These are phyloP conservation scores for Huntiella abstrusa DNA, from an alignment of 2,329 filamentous ascomycete species.

Conservation along the genomic window DNA sequence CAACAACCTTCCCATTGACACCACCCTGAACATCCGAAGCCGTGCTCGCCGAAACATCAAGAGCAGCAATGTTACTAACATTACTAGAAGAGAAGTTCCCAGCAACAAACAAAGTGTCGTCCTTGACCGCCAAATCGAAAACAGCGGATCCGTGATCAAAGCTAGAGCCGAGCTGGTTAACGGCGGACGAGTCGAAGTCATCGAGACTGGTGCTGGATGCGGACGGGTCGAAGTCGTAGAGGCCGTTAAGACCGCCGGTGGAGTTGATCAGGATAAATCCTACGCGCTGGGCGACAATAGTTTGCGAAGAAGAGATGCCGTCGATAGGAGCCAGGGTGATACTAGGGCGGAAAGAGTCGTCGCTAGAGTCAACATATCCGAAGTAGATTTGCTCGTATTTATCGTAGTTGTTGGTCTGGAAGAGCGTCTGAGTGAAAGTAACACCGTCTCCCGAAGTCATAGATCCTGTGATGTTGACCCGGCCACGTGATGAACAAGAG, in stretches of 20 bases:
- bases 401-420: constrained; percentile 87
- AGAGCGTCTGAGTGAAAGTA: constrained; percentile 42
- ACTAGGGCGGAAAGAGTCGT: constrained; percentile 53
- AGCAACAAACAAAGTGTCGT: constrained; percentile 52
- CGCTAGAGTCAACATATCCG: constrained; percentile 62
- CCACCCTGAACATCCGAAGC: constrained; percentile 49
- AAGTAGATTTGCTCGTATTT: constrained; percentile 91
- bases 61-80: constrained; percentile 58
- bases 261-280: constrained; percentile 57
- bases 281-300: constrained; percentile 77
- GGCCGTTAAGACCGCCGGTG: constrained; percentile 65
- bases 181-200: constrained; percentile 49
- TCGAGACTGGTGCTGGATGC: constrained; percentile 29
- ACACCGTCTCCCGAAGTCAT: constrained; percentile 35
- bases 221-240: constrained; percentile 70
- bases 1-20: constrained; percentile 59
- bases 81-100: constrained; percentile 61
- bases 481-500: constrained; percentile 57
- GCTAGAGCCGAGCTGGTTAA: constrained; percentile 56
- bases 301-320: constrained; percentile 43
- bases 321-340: constrained; percentile 57
- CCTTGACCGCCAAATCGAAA: constrained; percentile 44
- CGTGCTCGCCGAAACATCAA: constrained; percentile 43
- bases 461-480: constrained; percentile 60
- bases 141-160: constrained; percentile 52